Evolutionary conservation across 306 rosid species (phyloP).

Genomic region (Trifolium repens): DNA sequence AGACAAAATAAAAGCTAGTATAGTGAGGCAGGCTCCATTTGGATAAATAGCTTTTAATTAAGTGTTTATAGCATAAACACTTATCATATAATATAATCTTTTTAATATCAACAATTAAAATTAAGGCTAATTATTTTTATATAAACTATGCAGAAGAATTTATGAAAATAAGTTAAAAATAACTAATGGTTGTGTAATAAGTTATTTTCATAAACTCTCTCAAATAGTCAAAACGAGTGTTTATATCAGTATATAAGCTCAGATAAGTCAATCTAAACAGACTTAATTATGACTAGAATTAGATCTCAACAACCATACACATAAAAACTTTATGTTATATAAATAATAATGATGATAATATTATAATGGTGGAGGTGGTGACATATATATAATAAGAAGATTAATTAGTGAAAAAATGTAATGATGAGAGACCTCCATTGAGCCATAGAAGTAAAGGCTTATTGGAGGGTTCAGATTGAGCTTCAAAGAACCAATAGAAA

Average conservation of each 20-base stretch:
- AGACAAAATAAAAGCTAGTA: neutral
- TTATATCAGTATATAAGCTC: neutral
- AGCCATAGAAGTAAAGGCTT: conserved; percentile 71
- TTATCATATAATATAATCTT: too few relatives aligned
- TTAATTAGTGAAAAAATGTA: neutral
- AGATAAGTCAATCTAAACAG: neutral
- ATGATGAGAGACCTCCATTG: conserved; percentile 52
- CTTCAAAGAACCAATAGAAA: conserved; percentile 71
- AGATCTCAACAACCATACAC: neutral
- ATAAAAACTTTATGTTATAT: neutral
- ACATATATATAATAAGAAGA: neutral
- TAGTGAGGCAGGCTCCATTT: too few relatives aligned
- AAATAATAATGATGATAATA: too few relatives aligned
- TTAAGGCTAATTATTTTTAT: too few relatives aligned
- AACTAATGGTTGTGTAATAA: neutral
- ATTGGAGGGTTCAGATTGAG: conserved; percentile 55
- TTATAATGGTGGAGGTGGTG: too few relatives aligned
- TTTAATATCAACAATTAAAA: too few relatives aligned
- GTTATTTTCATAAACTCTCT: neutral
- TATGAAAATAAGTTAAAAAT: neutral
- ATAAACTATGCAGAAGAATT: neutral
- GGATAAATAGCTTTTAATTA: too few relatives aligned
- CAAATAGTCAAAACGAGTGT: neutral
- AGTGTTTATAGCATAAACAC: too few relatives aligned
- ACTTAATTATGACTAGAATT: neutral